phyloP scores from a whole-genome alignment of 306 rosid genomes.

The Cucurbita moschata region DNA sequence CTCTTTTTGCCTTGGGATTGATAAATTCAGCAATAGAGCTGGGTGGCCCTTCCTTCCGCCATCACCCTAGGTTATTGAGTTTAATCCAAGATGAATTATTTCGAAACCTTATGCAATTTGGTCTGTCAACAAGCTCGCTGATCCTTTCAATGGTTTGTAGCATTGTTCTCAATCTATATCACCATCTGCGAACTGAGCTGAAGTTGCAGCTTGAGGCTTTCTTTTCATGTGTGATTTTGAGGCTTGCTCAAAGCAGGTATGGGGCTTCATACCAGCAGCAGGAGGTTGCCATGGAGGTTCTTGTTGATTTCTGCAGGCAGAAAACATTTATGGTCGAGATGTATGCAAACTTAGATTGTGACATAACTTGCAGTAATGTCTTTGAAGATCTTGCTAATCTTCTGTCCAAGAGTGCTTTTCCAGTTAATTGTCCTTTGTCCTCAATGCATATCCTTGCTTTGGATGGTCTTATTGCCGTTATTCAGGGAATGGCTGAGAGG shows the following conservation, averaged over 20 bases:
- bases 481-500: constrained; percentile 97
- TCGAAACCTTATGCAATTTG: constrained; percentile 27
- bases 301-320: constrained; percentile 89
- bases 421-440: constrained; percentile 75
- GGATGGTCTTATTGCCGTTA: constrained; percentile 92
- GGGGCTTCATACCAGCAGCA: constrained; percentile 91
- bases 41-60: constrained; percentile 77
- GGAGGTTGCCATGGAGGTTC: constrained; percentile 92
- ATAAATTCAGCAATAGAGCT: constrained; percentile 84
- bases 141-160: constrained; percentile 82
- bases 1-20: constrained; percentile 81
- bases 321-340: constrained; percentile 87
- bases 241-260: constrained; percentile 78
- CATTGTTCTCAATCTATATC: constrained; percentile 72
- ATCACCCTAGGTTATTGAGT: constrained; percentile 34
- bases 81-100: constrained; percentile 38
- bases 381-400: constrained; percentile 89
- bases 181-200: constrained; percentile 69
- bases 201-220: constrained; percentile 88
- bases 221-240: constrained; percentile 77
- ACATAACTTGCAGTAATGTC: constrained; percentile 88
- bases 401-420: constrained; percentile 82
- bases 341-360: constrained; percentile 89
- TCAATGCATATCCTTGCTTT: constrained; percentile 82
- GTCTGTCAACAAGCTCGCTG: constrained; percentile 58